phyloP scores from a whole-genome alignment of 345 rosid genomes.

The Eucalyptus regnans region DNA sequence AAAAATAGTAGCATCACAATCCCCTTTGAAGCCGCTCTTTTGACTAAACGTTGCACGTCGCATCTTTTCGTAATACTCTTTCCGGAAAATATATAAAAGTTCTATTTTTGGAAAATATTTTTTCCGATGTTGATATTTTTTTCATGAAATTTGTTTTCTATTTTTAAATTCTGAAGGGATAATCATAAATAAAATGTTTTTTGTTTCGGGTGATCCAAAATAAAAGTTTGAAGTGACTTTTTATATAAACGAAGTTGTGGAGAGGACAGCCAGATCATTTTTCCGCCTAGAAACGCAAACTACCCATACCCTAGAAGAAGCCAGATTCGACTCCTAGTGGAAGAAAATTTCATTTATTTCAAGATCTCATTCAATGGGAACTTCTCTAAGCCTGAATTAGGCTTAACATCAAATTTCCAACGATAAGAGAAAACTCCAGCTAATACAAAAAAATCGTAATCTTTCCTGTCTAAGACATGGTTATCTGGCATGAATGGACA shows the following conservation, averaged over 20 bases:
- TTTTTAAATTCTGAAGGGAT: neutral
- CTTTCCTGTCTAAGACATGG: too few relatives aligned
- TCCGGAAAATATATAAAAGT: too few relatives aligned
- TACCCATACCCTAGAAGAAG: too few relatives aligned
- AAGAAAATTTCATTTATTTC: neutral
- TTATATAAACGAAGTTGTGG: neutral
- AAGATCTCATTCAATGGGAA: neutral
- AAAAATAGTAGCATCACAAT: too few relatives aligned
- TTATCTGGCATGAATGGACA: too few relatives aligned
- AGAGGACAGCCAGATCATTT: neutral
- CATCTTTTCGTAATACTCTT: neutral
- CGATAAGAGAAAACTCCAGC: neutral
- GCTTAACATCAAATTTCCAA: neutral
- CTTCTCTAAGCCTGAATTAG: neutral
- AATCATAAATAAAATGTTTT: too few relatives aligned
- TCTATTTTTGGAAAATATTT: neutral
- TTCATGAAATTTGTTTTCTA: neutral
- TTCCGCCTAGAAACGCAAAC: too few relatives aligned
- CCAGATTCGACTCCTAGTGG: neutral
- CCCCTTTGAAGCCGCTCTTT: neutral
- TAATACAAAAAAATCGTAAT: neutral
- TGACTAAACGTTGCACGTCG: neutral
- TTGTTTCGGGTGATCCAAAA: neutral
- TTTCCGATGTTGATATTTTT: neutral
- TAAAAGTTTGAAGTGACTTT: neutral